Percentiles rank a stretch among this genome's conserved stretches.
Conservation (phyloP, 106 monocot species). For the Narthecium ossifragum region DNA sequence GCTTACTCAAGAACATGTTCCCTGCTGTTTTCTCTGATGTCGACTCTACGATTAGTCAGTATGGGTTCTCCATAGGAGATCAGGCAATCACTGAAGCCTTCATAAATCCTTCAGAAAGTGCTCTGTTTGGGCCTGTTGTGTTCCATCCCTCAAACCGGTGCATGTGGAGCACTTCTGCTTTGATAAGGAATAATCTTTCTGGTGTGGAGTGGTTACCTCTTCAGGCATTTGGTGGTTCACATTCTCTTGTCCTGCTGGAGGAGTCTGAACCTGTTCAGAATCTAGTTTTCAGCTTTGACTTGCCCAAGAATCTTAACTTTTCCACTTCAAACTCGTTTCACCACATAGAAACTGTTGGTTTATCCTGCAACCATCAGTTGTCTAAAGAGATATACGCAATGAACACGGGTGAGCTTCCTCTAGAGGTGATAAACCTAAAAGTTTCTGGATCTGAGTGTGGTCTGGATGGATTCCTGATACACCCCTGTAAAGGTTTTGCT, state of each 20-base stretch:
- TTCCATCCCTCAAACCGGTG: slow-evolving; percentile 64
- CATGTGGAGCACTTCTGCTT: slow-evolving; percentile 68
- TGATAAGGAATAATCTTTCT: slow-evolving; percentile 83
- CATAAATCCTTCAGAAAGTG: slow-evolving; percentile 43
- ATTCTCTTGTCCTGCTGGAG: slow-evolving; percentile 49
- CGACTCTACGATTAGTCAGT: slow-evolving; percentile 18
- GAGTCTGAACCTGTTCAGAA: slow-evolving; percentile 52
- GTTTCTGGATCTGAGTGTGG: slow-evolving; percentile 59
- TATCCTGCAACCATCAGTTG: slow-evolving; percentile 32
- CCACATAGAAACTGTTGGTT: slow-evolving; percentile 12
- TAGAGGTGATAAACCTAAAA: slow-evolving; percentile 46
- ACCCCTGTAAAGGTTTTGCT: slow-evolving; percentile 51
- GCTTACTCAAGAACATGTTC: slow-evolving; percentile 19
- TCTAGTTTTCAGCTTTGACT: slow-evolving; percentile 43
- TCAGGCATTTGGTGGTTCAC: slow-evolving; percentile 55
- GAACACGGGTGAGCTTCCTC: slow-evolving; percentile 66
- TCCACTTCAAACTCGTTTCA: slow-evolving; percentile 19
- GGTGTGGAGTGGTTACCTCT: slow-evolving; percentile 78
- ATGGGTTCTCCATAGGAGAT: slow-evolving; percentile 62
- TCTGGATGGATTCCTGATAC: slow-evolving; percentile 52
- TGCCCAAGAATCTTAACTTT: slow-evolving; percentile 24
- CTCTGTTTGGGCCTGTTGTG: slow-evolving; percentile 62
- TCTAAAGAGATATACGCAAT: slow-evolving; percentile 64
- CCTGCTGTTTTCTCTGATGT: slow-evolving; percentile 17
- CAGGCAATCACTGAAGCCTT: slow-evolving; percentile 47